Percentiles rank a stretch among this genome's conserved stretches.
Evolutionary conservation across 202 grass and related monocot genomes (phyloP).

Genomic region (Tripidium arundinaceum): DNA sequence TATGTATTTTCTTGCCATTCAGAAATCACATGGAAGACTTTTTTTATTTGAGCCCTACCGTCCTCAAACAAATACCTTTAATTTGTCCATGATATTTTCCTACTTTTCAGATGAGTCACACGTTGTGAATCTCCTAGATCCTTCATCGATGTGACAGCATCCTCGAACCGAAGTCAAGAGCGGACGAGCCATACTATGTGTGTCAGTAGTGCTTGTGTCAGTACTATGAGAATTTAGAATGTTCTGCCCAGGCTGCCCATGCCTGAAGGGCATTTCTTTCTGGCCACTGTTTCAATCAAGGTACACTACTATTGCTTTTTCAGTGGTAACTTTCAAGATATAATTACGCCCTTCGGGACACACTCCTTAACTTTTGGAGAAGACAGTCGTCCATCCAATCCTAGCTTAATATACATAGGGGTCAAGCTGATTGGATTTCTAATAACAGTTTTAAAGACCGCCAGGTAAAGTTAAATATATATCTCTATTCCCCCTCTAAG

Average conservation of each 20-base stretch:
- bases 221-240: slow-evolving; percentile 9
- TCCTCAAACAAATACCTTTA: no score
- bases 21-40: not conserved
- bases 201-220: not conserved
- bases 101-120: not conserved
- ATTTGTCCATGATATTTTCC: slow-evolving; percentile 21
- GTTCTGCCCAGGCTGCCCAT: slow-evolving; percentile 31
- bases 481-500: no score
- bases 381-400: no score
- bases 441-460: no score
- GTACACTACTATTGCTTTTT: not conserved
- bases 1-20: not conserved
- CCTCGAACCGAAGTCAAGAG: slow-evolving; percentile 15
- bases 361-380: no score
- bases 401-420: no score
- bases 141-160: slow-evolving; percentile 23
- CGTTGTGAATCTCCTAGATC: not conserved
- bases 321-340: slow-evolving; percentile 24
- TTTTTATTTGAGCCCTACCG: not conserved
- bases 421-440: no score
- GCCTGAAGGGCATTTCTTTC: slow-evolving; percentile 15
- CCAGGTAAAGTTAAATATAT: no score
- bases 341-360: no score
- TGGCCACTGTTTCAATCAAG: slow-evolving; percentile 5
- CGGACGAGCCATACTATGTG: not conserved